Percentiles rank a stretch among this genome's conserved stretches.
These are phyloP conservation scores for Cytospora leucostoma DNA, from an alignment of 2,329 filamentous ascomycete genomes.

Conservation along the genomic window DNA sequence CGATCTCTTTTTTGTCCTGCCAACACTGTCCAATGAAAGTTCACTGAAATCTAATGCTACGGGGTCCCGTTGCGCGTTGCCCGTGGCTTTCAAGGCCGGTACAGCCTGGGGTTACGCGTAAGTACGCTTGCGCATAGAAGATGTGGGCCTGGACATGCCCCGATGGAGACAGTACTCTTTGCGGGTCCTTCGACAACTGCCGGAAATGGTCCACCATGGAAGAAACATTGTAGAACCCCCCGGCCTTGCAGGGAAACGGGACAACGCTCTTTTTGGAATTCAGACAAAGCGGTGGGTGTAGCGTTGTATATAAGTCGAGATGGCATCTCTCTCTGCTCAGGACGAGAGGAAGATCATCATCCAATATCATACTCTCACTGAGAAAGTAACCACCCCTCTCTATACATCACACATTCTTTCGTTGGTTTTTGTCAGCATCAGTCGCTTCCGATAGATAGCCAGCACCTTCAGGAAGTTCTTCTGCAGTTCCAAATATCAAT, in stretches of 20 bases:
- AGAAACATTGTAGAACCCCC: too few species aligned
- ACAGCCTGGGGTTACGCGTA: constrained; percentile 4
- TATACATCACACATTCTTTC: not conserved
- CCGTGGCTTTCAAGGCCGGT: not conserved
- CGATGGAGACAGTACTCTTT: constrained; percentile 2
- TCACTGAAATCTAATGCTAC: constrained; percentile 3
- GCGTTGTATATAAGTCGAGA: not conserved
- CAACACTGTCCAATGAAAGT: constrained; percentile 8
- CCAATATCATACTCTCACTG: constrained; percentile 13
- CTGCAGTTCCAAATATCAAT: not conserved
- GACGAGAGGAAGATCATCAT: not conserved
- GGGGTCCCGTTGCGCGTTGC: constrained; percentile 7
- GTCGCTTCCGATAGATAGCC: constrained; percentile 2
- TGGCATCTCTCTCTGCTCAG: constrained; percentile 1
- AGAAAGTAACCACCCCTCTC: not conserved
- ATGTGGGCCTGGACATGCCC: not conserved
- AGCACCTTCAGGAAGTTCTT: not conserved
- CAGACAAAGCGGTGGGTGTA: not conserved
- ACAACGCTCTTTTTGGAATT: not conserved
- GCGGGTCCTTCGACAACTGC: constrained; percentile 3
- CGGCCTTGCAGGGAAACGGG: not conserved
- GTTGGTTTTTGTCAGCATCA: not conserved
- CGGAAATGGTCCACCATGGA: not conserved
- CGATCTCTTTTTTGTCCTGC: not conserved
- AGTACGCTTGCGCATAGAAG: not conserved